These are phyloP conservation scores for Rhynchospora pubera DNA, from an alignment of 176 grass and related monocot species.

Conservation along the genomic window DNA sequence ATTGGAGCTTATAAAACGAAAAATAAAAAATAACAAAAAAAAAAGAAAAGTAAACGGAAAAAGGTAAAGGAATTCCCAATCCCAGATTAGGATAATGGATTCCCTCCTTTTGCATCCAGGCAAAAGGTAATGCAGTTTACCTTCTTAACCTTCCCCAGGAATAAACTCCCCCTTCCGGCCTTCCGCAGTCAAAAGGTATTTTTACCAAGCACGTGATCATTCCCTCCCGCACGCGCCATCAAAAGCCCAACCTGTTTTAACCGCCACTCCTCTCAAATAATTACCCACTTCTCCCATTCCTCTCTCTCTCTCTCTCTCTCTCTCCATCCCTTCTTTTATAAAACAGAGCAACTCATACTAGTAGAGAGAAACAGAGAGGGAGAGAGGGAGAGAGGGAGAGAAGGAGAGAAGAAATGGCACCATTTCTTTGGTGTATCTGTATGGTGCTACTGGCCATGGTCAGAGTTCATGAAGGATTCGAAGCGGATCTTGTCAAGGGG, in stretches of 20 bases:
- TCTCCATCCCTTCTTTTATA: not conserved
- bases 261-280: conserved; percentile 20
- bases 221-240: conserved; percentile 16
- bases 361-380: not conserved
- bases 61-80: not conserved
- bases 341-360: not conserved
- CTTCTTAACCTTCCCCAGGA: not conserved
- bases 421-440: not conserved
- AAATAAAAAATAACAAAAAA: not conserved
- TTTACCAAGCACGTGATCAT: conserved; percentile 15
- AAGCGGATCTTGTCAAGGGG: conserved; percentile 47
- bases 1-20: no score
- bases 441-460: conserved; percentile 5
- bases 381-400: no score
- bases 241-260: conserved; percentile 14
- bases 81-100: not conserved
- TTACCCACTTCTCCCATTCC: conserved; percentile 12
- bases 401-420: conserved; percentile 21
- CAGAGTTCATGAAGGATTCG: conserved; percentile 8
- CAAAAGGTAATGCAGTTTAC: not conserved
- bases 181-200: not conserved
- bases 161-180: not conserved
- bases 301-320: not conserved
- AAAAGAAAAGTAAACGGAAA: not conserved
- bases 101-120: not conserved